A percentile compares a stretch with the other conserved stretches of the same genome.
Evolutionary conservation across 768 basidiomycete species (phyloP).

Genomic region (Macrocybe gigantea): DNA sequence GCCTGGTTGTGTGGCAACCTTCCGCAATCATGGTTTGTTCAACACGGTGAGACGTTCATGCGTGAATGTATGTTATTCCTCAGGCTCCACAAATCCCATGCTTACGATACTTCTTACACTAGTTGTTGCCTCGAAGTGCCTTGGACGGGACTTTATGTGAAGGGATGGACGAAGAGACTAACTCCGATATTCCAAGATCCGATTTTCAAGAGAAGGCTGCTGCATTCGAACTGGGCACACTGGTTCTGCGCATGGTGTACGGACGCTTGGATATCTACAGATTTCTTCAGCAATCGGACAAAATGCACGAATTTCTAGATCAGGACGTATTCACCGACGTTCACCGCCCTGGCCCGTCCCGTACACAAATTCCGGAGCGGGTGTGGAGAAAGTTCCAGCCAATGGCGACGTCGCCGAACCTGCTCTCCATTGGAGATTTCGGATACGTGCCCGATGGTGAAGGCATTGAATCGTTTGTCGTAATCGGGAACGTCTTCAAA

Average conservation of each 20-base stretch:
- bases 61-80: conserved; percentile 6
- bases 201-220: no score
- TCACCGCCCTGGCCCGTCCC: not conserved
- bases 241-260: no score
- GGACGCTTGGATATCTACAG: no score
- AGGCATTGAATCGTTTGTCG: conserved; percentile 5
- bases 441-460: conserved; percentile 6
- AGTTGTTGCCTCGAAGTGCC: no score
- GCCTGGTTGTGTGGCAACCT: conserved; percentile 1
- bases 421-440: conserved; percentile 4
- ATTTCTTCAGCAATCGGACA: no score
- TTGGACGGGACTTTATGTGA: no score
- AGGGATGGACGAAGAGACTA: no score
- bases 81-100: not conserved
- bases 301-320: no score
- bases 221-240: no score
- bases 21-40: conserved; percentile 7
- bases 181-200: no score
- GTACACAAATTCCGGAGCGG: not conserved
- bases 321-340: no score
- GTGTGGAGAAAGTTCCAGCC: conserved; percentile 1
- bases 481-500: not conserved
- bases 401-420: not conserved
- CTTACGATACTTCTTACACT: no score
- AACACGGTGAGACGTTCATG: conserved; percentile 5